Conservation (phyloP, 805 yeast genomes). For the Teunomyces atbi region DNA sequence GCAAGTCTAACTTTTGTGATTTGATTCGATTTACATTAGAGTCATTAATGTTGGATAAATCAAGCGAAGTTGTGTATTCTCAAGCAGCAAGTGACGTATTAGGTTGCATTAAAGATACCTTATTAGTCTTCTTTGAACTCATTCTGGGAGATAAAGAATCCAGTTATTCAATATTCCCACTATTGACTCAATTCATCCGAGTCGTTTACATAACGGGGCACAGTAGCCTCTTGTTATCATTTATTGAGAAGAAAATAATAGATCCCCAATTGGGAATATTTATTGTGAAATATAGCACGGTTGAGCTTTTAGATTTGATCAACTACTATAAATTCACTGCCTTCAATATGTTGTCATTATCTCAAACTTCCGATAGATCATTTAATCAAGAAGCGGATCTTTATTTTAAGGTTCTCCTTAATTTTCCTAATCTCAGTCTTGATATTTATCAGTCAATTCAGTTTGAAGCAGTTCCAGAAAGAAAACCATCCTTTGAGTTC, state of each 20-base stretch:
- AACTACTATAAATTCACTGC: constrained; percentile 27
- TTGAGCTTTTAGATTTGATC: constrained; percentile 19
- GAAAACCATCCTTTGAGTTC: constrained; percentile 1
- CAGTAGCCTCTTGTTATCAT: constrained; percentile 14
- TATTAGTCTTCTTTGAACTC: constrained; percentile 4
- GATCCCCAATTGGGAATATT: constrained; percentile 22
- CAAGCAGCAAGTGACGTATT: constrained; percentile 1
- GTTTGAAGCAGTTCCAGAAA: background rate
- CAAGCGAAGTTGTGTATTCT: background rate
- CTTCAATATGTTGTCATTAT: constrained; percentile 23
- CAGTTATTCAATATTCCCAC: constrained; percentile 12
- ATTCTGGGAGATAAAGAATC: constrained; percentile 11
- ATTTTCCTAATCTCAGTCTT: constrained; percentile 21
- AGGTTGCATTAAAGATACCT: constrained; percentile 3
- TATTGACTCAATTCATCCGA: constrained; percentile 15
- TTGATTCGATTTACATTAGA: constrained; percentile 10
- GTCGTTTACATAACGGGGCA: constrained; percentile 18
- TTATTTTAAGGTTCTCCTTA: constrained; percentile 23
- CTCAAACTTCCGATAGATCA: constrained; percentile 9
- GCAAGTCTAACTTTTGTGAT: constrained; percentile 2
- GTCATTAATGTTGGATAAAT: background rate
- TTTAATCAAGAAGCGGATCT: constrained; percentile 19
- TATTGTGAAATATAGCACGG: constrained; percentile 11
- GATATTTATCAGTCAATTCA: constrained; percentile 8
- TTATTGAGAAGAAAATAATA: constrained; percentile 7